A percentile compares a stretch with the other conserved stretches of the same genome.
phyloP scores from a whole-genome alignment of 257 asterid genomes.

The Solanum raphanifolium region DNA sequence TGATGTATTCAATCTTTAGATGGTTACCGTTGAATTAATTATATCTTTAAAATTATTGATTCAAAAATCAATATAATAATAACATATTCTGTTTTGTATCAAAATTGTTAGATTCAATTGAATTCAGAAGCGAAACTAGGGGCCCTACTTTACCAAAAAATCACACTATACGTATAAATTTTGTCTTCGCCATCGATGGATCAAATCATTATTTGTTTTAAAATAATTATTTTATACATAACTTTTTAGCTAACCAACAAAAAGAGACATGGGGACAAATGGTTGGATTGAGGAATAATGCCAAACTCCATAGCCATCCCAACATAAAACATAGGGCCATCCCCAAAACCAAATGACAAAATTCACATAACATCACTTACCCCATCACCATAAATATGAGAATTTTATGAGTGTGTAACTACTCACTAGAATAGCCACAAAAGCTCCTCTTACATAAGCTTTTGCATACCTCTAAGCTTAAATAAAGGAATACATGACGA shows the following conservation, averaged over 20 bases:
- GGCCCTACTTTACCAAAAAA: rapidly evolving
- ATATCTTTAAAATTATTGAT: not conserved
- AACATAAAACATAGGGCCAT: not conserved
- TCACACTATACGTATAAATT: no score
- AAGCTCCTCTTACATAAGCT: not conserved
- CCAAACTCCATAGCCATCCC: not conserved
- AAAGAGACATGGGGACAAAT: not conserved
- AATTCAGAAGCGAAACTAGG: not conserved
- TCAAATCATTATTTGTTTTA: not conserved
- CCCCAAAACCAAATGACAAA: not conserved
- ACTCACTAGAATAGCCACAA: not conserved
- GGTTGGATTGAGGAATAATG: not conserved
- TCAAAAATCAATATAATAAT: not conserved
- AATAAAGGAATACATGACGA: not conserved
- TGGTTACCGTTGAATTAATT: not conserved
- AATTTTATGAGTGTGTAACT: not conserved
- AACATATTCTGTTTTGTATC: not conserved
- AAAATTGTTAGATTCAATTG: not conserved
- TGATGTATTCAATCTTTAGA: not conserved
- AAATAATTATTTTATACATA: not conserved
- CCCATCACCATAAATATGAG: not conserved
- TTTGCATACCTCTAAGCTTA: not conserved
- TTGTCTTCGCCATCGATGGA: rapidly evolving
- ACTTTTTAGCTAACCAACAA: not conserved
- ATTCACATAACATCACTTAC: not conserved